Percentiles rank a stretch among this genome's conserved stretches.
Conservation (phyloP, 208 protist species). For the Trichomonas tenax region DNA sequence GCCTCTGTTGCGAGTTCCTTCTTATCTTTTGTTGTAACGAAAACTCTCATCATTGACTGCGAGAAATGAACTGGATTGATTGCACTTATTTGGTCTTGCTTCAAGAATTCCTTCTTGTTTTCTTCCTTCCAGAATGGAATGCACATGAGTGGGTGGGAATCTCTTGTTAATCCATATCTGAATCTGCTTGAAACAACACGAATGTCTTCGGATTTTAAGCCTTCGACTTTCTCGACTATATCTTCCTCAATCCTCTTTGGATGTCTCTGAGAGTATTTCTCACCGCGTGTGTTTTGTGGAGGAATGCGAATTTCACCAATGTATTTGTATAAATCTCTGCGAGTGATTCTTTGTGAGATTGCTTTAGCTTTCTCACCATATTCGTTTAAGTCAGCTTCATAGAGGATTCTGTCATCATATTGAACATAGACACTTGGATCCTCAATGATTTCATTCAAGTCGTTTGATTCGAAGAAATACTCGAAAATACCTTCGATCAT, state of each 20-base stretch:
- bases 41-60: neutral
- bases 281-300: neutral
- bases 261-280: neutral
- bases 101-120: neutral
- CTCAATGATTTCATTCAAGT: neutral
- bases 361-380: neutral
- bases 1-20: neutral
- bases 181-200: neutral
- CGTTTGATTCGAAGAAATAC: neutral
- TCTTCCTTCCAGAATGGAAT: neutral
- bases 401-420: neutral
- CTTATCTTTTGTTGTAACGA: neutral
- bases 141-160: neutral
- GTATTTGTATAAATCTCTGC: neutral
- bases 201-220: neutral
- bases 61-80: neutral
- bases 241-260: neutral
- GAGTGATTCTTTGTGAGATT: neutral
- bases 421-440: neutral
- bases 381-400: neutral
- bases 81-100: neutral
- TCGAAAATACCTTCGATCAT: neutral
- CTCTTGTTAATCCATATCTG: neutral
- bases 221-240: neutral
- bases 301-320: neutral